Conservation (phyloP, 768 basidiomycete genomes). For the Tubosaeta sp. region DNA sequence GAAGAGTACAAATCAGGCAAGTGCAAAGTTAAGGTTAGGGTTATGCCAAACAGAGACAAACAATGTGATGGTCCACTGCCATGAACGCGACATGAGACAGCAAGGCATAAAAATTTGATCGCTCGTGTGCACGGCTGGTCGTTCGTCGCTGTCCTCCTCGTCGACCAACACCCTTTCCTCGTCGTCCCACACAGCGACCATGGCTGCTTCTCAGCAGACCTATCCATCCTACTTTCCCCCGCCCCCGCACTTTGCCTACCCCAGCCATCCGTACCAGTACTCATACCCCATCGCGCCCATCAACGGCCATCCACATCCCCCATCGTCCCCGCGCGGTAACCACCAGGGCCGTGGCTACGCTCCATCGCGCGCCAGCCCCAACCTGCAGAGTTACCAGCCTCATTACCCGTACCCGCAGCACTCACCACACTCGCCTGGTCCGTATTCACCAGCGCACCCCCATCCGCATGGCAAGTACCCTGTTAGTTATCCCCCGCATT, state of each 20-base stretch:
- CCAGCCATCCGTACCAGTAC: constrained; percentile 30
- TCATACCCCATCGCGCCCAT: constrained; percentile 41
- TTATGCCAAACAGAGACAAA: constrained; percentile 19
- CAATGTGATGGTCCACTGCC: neutral
- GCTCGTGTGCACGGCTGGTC: constrained; percentile 8
- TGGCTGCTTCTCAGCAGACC: constrained; percentile 23
- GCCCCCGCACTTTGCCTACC: constrained; percentile 33
- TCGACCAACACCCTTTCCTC: constrained; percentile 4
- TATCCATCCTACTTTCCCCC: constrained; percentile 26
- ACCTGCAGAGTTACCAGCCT: constrained; percentile 35
- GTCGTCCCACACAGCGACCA: constrained; percentile 6
- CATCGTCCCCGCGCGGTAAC: constrained; percentile 35
- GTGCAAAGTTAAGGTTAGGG: constrained; percentile 17
- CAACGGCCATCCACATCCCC: constrained; percentile 36
- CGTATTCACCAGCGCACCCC: constrained; percentile 21
- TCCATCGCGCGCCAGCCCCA: constrained; percentile 35
- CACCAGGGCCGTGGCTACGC: constrained; percentile 34
- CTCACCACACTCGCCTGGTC: constrained; percentile 26
- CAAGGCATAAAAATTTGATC: constrained; percentile 9
- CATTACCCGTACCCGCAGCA: constrained; percentile 29
- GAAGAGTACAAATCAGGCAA: neutral
- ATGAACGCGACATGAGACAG: neutral
- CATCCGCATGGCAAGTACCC: constrained; percentile 33
- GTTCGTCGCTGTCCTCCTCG: constrained; percentile 2
- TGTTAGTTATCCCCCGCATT: constrained; percentile 33